Evolutionary conservation across 805 yeast genomes (phyloP), one percentile per base, ranked within the genome.

Genomic region (Ogataea haglerorum): DNA sequence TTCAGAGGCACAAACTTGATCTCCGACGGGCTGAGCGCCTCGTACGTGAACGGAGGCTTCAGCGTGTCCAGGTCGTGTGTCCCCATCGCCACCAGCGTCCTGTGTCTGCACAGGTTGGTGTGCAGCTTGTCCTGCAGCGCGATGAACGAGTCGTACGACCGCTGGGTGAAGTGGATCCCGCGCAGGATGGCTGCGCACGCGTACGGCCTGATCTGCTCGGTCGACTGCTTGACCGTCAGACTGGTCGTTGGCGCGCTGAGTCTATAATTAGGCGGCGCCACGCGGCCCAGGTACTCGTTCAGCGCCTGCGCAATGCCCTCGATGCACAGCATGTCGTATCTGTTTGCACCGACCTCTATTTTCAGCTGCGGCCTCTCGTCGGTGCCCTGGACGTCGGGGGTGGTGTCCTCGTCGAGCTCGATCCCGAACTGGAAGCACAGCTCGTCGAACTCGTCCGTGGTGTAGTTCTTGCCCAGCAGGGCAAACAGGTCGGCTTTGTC

Each of bases 51-150:
- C 17, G 63, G 64, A 45, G 95, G 95, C 19, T 75, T 62, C 51
- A 91, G 68, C 34, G 84, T 78, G 63, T 87, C 95, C 47, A 83
- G 73, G 65, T 93, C 98, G 60, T 93, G 99, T 39, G 99, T 93
- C 57, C 99, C 99, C 75, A 91, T 89, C 36, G 99, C 98, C 42
- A 93, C 99, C 54, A 93, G 76, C 24, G 96, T 83, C 76, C 99
- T 86, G 68, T 91, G 86, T 73, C 99, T 91, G 68, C 99, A 91
- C 58, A 93, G 71, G 64, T 93, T 93, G 48, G 95, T 72, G 69
- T 93, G 99, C 52, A 93, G 74, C 67, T 93, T 93, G 65, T 93
- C 99, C 69, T 93, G 99, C 56, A 93, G 72, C 21, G 95, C 84
- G 57, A 93, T 91, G 73, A 93, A 93, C 5, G 98, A 90, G 45